These are phyloP conservation scores for Colletotrichum sp. DNA, from an alignment of 2,329 filamentous ascomycete genomes.

Conservation along the genomic window DNA sequence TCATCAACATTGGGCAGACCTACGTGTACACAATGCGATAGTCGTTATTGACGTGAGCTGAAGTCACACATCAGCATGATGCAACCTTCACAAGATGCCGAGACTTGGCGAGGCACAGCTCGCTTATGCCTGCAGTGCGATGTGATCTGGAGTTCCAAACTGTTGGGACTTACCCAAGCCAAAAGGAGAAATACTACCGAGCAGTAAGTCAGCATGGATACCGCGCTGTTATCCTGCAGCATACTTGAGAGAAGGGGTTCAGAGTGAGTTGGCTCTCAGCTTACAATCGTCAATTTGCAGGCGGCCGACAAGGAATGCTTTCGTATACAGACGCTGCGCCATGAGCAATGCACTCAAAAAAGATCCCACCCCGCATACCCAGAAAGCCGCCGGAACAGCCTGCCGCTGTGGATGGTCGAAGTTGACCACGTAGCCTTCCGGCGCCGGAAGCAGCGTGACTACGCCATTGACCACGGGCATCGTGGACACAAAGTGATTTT, in stretches of 20 bases:
- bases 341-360: conserved; percentile 32
- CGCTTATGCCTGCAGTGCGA: neutral
- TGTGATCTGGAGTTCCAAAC: neutral
- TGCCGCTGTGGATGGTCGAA: conserved; percentile 35
- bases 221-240: neutral
- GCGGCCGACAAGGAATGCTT: conserved; percentile 13
- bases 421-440: conserved; percentile 36
- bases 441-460: conserved; percentile 27
- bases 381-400: conserved; percentile 25
- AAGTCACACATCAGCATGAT: neutral
- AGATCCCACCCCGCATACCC: conserved; percentile 27
- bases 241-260: neutral
- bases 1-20: neutral
- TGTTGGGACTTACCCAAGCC: neutral
- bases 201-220: neutral
- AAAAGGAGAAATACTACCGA: neutral
- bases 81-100: neutral
- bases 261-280: neutral
- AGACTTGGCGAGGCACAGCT: neutral
- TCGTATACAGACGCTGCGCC: conserved; percentile 32
- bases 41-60: conserved; percentile 10
- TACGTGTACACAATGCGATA: neutral
- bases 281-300: conserved; percentile 23
- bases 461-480: conserved; percentile 29
- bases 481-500: neutral